A percentile compares a stretch with the other conserved stretches of the same genome.
These are phyloP conservation scores for Biscutella laevigata DNA, from an alignment of 441 rosid species.

Conservation along the genomic window DNA sequence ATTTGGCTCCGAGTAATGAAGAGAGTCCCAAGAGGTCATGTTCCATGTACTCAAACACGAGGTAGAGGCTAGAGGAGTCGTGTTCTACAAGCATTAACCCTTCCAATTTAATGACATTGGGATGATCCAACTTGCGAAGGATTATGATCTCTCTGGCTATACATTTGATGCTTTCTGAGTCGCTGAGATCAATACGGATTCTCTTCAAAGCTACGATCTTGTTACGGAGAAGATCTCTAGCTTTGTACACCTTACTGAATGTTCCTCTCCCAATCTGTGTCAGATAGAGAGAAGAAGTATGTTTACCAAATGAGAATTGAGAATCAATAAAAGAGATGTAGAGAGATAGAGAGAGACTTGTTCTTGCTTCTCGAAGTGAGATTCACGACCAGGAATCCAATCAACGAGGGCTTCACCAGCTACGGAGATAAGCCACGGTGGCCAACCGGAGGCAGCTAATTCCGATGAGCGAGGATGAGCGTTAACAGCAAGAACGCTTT, in stretches of 20 bases:
- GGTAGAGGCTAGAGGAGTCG: constrained; percentile 60
- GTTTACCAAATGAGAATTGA: neutral
- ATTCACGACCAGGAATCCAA: constrained; percentile 24
- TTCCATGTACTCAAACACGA: constrained; percentile 74
- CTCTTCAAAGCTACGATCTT: constrained; percentile 72
- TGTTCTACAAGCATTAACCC: constrained; percentile 50
- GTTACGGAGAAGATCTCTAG: constrained; percentile 51
- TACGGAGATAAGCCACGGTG: constrained; percentile 21
- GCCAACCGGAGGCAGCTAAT: constrained; percentile 27
- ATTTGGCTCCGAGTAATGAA: constrained; percentile 15
- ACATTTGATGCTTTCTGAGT: constrained; percentile 62
- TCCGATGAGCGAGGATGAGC: constrained; percentile 22
- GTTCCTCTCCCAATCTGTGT: constrained; percentile 68
- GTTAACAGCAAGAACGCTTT: constrained; percentile 13
- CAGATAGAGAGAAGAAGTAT: neutral
- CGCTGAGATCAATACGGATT: constrained; percentile 51
- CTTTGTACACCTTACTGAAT: constrained; percentile 74
- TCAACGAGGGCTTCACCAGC: constrained; percentile 22
- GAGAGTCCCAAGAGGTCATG: constrained; percentile 27
- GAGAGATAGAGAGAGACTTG: constrained; percentile 7
- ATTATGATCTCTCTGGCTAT: constrained; percentile 74
- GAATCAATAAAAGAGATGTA: neutral
- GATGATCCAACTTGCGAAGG: constrained; percentile 69
- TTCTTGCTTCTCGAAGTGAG: constrained; percentile 60
- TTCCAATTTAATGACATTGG: constrained; percentile 64